Evolutionary conservation across 768 basidiomycete genomes (phyloP).

Genomic region (Lentinula sp.): DNA sequence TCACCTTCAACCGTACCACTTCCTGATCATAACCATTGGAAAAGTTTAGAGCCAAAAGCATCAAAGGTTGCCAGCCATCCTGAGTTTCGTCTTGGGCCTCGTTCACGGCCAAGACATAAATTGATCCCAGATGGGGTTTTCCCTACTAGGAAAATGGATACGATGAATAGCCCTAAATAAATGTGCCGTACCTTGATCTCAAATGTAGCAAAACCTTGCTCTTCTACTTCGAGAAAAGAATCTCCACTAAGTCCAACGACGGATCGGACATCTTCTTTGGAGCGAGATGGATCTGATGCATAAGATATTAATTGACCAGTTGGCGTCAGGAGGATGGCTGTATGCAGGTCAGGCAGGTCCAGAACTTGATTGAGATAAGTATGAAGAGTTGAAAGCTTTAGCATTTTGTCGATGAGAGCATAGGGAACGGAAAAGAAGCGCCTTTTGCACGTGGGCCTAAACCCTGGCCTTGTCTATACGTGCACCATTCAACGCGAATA

Average conservation of each 20-base stretch:
- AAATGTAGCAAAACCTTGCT: slow-evolving; percentile 62
- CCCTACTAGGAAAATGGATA: slow-evolving; percentile 2
- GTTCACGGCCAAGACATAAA: slow-evolving; percentile 62
- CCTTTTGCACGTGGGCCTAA: neutral
- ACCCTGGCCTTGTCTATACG: neutral
- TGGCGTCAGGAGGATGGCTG: slow-evolving; percentile 64
- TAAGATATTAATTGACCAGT: slow-evolving; percentile 71
- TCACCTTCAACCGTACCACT: slow-evolving; percentile 55
- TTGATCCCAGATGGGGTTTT: slow-evolving; percentile 53
- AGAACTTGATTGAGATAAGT: slow-evolving; percentile 59
- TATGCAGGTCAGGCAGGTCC: slow-evolving; percentile 56
- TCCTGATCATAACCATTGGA: slow-evolving; percentile 61
- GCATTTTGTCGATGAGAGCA: slow-evolving; percentile 38
- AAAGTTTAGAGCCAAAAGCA: slow-evolving; percentile 68
- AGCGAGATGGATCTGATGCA: slow-evolving; percentile 44
- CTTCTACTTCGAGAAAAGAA: slow-evolving; percentile 72
- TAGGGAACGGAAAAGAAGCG: neutral
- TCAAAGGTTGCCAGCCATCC: slow-evolving; percentile 43
- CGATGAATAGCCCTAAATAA: neutral
- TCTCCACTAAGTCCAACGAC: slow-evolving; percentile 68
- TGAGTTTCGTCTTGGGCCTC: slow-evolving; percentile 21
- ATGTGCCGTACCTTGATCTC: slow-evolving; percentile 61
- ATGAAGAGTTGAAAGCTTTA: slow-evolving; percentile 64
- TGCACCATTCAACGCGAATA: neutral
- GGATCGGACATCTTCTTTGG: slow-evolving; percentile 72